phyloP scores from a whole-genome alignment of 2,329 filamentous ascomycete genomes.

The Corinectria fuckeliana region DNA sequence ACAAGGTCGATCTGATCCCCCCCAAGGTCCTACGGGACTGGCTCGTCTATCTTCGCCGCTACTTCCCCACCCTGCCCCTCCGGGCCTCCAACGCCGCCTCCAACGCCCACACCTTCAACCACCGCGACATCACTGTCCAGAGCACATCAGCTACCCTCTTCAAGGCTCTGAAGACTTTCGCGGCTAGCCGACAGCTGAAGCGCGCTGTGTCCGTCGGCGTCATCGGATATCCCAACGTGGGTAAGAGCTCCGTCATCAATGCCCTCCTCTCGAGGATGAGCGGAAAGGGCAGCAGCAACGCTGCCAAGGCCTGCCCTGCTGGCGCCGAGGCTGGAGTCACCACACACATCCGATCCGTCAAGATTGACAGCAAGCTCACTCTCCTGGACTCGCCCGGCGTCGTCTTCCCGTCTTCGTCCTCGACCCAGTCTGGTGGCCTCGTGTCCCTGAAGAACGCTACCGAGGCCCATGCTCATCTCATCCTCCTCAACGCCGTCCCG shows the following conservation, averaged over 20 bases:
- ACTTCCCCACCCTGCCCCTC: constrained; percentile 89
- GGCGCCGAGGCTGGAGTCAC: constrained; percentile 94
- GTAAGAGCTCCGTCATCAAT: constrained; percentile 97
- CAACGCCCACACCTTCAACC: constrained; percentile 90
- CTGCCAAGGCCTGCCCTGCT: constrained; percentile 76
- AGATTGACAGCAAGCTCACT: constrained; percentile 93
- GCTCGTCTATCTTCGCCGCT: constrained; percentile 83
- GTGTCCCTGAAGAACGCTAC: constrained; percentile 64
- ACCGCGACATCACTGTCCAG: constrained; percentile 86
- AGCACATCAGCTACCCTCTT: constrained; percentile 86
- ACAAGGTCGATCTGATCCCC: constrained; percentile 94
- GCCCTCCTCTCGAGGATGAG: constrained; percentile 81
- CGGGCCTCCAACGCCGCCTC: constrained; percentile 82
- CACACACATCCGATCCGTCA: constrained; percentile 85
- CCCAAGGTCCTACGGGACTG: constrained; percentile 82
- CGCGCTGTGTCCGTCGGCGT: constrained; percentile 90
- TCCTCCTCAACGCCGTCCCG: constrained; percentile 89
- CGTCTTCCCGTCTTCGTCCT: constrained; percentile 78
- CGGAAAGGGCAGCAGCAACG: constrained; percentile 62
- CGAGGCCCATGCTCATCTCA: constrained; percentile 81
- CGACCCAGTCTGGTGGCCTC: constrained; percentile 47
- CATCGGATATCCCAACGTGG: constrained; percentile 94
- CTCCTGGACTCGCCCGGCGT: constrained; percentile 94
- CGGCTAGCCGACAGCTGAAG: constrained; percentile 83
- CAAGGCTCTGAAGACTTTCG: constrained; percentile 88